A percentile compares a stretch with the other conserved stretches of the same genome.
Conservation (phyloP, 2,329 filamentous ascomycete genomes). For the Botrytis squamosa region DNA sequence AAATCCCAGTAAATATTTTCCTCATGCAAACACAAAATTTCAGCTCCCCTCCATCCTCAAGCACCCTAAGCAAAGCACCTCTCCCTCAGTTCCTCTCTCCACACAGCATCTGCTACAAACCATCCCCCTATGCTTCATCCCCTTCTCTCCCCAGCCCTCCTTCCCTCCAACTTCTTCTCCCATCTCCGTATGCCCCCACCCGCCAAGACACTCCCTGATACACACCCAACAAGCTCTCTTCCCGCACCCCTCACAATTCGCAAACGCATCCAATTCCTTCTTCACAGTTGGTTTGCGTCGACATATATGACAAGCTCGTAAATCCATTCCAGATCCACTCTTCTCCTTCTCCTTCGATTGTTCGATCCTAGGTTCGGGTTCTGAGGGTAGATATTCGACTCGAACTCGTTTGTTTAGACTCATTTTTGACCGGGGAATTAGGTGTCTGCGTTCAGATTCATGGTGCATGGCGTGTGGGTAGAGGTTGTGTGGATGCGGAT, state of each 20-base stretch:
- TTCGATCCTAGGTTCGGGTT: background rate
- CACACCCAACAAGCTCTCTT: constrained; percentile 68
- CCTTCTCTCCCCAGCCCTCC: background rate
- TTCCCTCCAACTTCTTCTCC: constrained; percentile 16
- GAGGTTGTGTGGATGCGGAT: constrained; percentile 5
- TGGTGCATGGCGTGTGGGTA: background rate
- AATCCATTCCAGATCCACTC: constrained; percentile 27
- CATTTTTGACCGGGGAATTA: constrained; percentile 8
- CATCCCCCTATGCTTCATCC: constrained; percentile 40
- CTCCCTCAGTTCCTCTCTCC: constrained; percentile 61
- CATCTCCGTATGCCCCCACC: constrained; percentile 18
- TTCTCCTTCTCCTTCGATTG: background rate
- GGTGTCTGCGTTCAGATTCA: constrained; percentile 6
- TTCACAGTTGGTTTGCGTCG: constrained; percentile 63
- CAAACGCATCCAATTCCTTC: constrained; percentile 64
- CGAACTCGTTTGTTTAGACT: constrained; percentile 14
- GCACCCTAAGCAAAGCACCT: constrained; percentile 66
- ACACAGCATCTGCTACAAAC: constrained; percentile 69
- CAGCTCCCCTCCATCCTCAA: constrained; percentile 39
- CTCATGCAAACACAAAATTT: background rate
- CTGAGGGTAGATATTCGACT: constrained; percentile 3
- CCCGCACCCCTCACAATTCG: constrained; percentile 61
- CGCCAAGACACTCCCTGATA: constrained; percentile 55
- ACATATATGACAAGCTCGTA: constrained; percentile 66
- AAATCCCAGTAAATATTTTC: background rate